Evolutionary conservation across 2,329 filamentous ascomycete genomes (phyloP).

Genomic region (Neofusicoccum kwambonambiense): DNA sequence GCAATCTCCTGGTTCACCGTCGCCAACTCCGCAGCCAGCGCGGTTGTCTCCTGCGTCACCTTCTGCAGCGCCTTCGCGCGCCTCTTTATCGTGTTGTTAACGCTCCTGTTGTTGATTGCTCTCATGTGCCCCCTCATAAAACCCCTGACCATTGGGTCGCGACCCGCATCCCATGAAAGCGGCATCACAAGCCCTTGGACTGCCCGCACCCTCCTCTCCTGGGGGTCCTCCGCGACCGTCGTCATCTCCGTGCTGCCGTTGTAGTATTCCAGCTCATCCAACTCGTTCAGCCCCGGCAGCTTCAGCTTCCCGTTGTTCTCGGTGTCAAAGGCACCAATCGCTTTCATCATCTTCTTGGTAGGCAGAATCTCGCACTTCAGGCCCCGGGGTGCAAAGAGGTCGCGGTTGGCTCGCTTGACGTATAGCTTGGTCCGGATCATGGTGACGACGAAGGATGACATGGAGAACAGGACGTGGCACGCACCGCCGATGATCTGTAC

Average conservation of each 20-base stretch:
- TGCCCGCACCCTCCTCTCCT: neutral
- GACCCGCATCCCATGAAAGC: neutral
- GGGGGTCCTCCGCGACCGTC: neutral
- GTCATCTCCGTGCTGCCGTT: neutral
- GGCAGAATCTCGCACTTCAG: neutral
- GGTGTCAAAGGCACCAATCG: neutral
- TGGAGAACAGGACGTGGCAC: neutral
- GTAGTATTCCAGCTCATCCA: neutral
- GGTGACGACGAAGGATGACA: neutral
- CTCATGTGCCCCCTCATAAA: neutral
- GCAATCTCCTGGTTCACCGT: neutral
- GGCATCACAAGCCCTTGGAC: neutral
- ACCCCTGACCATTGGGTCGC: neutral
- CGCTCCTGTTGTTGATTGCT: neutral
- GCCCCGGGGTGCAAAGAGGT: neutral
- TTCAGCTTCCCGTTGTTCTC: neutral
- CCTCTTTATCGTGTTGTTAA: neutral
- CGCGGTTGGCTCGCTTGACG: neutral
- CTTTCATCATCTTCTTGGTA: neutral
- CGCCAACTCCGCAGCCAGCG: neutral
- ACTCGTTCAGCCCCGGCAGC: neutral
- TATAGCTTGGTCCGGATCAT: neutral
- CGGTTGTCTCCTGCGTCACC: neutral
- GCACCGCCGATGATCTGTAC: constrained; percentile 4
- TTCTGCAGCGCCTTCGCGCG: neutral